A percentile compares a stretch with the other conserved stretches of the same genome.
Evolutionary conservation across 1,139 yeast genomes (phyloP).

Genomic region (Pneumocystis wakefieldiae): DNA sequence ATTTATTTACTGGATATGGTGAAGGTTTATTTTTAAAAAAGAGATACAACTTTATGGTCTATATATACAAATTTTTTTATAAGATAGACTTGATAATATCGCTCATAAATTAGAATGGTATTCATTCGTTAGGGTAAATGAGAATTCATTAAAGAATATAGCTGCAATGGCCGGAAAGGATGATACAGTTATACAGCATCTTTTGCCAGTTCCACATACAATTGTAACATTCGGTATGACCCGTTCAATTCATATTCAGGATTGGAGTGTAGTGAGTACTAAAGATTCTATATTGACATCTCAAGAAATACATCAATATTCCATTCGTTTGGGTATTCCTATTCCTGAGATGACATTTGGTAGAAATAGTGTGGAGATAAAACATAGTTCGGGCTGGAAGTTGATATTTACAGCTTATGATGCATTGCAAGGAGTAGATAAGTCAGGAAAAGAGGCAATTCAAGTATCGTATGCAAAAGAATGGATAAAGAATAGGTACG

Average conservation of each 20-base stretch:
- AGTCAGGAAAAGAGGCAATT: conserved; percentile 33
- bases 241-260: conserved; percentile 2
- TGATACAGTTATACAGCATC: neutral
- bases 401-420: conserved; percentile 63
- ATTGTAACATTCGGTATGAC: conserved; percentile 1
- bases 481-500: conserved; percentile 22
- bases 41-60: neutral
- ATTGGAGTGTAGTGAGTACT: conserved; percentile 60
- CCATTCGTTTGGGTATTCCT: conserved; percentile 53
- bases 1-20: neutral
- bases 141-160: neutral
- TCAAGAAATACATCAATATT: conserved; percentile 55
- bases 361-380: conserved; percentile 50
- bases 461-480: conserved; percentile 74
- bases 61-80: neutral
- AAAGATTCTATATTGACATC: conserved; percentile 67
- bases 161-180: neutral
- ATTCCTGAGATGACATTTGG: conserved; percentile 98
- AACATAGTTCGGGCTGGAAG: conserved; percentile 29
- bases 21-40: neutral
- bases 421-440: conserved; percentile 56
- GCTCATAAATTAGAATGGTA: no score
- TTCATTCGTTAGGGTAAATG: neutral
- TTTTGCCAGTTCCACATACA: conserved; percentile 9
- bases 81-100: no score